Evolutionary conservation across 176 grass and related monocot species (phyloP).

Genomic region (Ananas comosus): DNA sequence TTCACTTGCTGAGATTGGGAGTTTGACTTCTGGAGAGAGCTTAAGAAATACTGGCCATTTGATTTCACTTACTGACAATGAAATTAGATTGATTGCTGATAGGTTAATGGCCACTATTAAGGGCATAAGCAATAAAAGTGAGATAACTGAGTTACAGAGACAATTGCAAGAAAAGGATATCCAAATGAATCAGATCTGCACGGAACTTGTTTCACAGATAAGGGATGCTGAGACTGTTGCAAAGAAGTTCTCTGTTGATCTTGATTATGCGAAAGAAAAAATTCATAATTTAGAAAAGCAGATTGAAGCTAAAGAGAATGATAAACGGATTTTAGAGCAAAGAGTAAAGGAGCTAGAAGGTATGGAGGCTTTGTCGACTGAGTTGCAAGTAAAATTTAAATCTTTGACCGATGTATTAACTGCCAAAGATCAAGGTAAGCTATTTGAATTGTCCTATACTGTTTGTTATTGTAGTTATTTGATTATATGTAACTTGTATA

Average conservation of each 20-base stretch:
- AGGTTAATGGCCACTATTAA: slow-evolving; percentile 45
- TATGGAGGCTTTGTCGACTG: slow-evolving; percentile 39
- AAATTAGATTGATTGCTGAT: slow-evolving; percentile 49
- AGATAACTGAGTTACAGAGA: slow-evolving; percentile 73
- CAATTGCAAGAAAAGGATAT: slow-evolving; percentile 77
- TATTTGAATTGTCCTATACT: neutral
- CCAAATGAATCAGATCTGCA: slow-evolving; percentile 55
- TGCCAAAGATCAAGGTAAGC: slow-evolving; percentile 85
- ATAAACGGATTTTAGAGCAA: slow-evolving; percentile 52
- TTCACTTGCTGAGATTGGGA: slow-evolving; percentile 69
- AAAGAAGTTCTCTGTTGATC: slow-evolving; percentile 35
- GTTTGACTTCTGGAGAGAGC: slow-evolving; percentile 16
- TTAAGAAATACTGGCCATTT: slow-evolving; percentile 10
- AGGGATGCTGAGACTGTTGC: slow-evolving; percentile 48
- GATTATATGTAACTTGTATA: neutral
- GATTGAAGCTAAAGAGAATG: slow-evolving; percentile 46
- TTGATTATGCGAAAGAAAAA: slow-evolving; percentile 45
- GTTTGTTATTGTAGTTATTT: neutral
- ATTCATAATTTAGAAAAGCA: slow-evolving; percentile 59
- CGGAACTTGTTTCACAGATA: slow-evolving; percentile 83
- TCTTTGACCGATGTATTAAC: slow-evolving; percentile 62
- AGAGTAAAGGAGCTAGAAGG: slow-evolving; percentile 50
- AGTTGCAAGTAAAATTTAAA: slow-evolving; percentile 51
- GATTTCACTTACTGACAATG: slow-evolving; percentile 31
- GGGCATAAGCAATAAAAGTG: slow-evolving; percentile 28